phyloP scores from a whole-genome alignment of 805 yeast species.

The Kuraishia cidri region DNA sequence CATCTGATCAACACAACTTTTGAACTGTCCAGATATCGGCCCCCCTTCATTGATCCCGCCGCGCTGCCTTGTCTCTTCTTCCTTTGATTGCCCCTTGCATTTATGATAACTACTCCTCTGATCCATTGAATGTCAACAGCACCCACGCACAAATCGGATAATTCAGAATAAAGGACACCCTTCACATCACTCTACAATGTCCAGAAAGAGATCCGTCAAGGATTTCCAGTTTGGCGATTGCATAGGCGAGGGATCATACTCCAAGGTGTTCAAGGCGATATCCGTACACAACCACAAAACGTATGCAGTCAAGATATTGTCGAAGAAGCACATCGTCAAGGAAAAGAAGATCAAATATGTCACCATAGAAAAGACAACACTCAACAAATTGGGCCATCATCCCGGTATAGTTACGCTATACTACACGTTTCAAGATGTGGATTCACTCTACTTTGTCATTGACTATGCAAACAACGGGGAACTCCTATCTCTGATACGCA shows the following conservation, averaged over 20 bases:
- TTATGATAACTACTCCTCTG: too few relatives aligned
- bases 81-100: too few relatives aligned
- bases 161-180: too few relatives aligned
- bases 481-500: conserved; percentile 67
- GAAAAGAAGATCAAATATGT: conserved; percentile 95
- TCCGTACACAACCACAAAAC: conserved; percentile 67
- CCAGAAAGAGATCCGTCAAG: conserved; percentile 49
- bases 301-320: conserved; percentile 86
- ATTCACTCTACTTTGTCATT: conserved; percentile 80
- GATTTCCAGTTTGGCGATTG: conserved; percentile 87
- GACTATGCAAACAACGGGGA: conserved; percentile 98
- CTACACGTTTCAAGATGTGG: conserved; percentile 91
- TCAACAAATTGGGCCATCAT: conserved; percentile 82
- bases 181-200: too few relatives aligned
- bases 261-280: conserved; percentile 83
- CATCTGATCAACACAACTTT: too few relatives aligned
- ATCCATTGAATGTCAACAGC: too few relatives aligned
- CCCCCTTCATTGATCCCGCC: too few relatives aligned
- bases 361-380: conserved; percentile 85
- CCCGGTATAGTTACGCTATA: conserved; percentile 91
- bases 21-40: too few relatives aligned
- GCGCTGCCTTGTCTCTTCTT: too few relatives aligned
- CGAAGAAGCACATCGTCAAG: conserved; percentile 86
- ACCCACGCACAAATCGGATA: too few relatives aligned
- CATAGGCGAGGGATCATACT: conserved; percentile 93